Evolutionary conservation across 495 filamentous ascomycete genomes (phyloP).

Genomic region (Friedmanniomyces endolithicus): DNA sequence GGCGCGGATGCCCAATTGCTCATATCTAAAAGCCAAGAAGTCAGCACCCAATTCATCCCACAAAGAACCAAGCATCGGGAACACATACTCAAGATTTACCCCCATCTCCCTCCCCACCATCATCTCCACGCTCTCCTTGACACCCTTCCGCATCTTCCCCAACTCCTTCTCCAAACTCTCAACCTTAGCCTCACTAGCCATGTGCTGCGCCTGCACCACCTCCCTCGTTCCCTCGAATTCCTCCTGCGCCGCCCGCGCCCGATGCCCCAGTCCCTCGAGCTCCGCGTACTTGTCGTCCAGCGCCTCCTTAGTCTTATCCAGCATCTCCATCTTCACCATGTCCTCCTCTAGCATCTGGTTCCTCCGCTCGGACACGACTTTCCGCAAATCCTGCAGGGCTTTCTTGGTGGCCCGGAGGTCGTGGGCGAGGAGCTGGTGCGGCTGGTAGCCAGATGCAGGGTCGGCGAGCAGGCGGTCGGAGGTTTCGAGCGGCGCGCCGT

Average conservation of each 20-base stretch:
- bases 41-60: slow-evolving; percentile 1
- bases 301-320: slow-evolving; percentile 84
- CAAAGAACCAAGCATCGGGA: neutral
- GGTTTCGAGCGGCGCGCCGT: slow-evolving; percentile 30
- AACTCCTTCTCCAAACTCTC: slow-evolving; percentile 98
- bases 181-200: slow-evolving; percentile 79
- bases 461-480: slow-evolving; percentile 66
- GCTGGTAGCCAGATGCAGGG: slow-evolving; percentile 72
- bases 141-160: slow-evolving; percentile 71
- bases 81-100: slow-evolving; percentile 74
- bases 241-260: slow-evolving; percentile 70
- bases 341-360: slow-evolving; percentile 72
- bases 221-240: slow-evolving; percentile 93
- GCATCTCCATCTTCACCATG: slow-evolving; percentile 78
- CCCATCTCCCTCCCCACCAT: slow-evolving; percentile 96
- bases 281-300: slow-evolving; percentile 89
- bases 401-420: slow-evolving; percentile 75
- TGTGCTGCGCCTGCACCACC: slow-evolving; percentile 72
- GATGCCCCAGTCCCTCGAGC: slow-evolving; percentile 81
- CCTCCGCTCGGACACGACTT: slow-evolving; percentile 77
- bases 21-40: slow-evolving; percentile 45
- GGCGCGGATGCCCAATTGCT: slow-evolving; percentile 73
- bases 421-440: slow-evolving; percentile 63
- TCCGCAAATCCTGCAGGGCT: slow-evolving; percentile 61
- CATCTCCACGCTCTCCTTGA: slow-evolving; percentile 79